Conservation (phyloP, 148 eudicot species). For the Gaultheria prostrata region DNA sequence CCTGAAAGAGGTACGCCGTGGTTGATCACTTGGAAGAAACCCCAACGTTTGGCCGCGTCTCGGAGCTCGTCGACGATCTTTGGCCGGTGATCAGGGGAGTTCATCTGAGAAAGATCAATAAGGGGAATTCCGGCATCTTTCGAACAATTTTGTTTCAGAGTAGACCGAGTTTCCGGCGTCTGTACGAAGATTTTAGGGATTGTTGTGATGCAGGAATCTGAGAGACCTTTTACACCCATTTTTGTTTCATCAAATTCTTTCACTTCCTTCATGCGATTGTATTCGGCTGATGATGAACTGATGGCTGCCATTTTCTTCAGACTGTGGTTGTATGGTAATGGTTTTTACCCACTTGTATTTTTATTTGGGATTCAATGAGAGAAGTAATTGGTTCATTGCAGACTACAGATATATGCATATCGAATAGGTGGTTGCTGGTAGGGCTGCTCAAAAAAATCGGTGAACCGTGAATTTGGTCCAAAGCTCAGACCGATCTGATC, state of each 20-base stretch:
- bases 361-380: no score
- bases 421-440: no score
- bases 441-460: no score
- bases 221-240: slow-evolving; percentile 29
- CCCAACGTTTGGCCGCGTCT: slow-evolving; percentile 14
- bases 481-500: no score
- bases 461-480: no score
- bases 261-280: slow-evolving; percentile 24
- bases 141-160: neutral
- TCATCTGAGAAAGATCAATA: slow-evolving; percentile 12
- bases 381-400: neutral
- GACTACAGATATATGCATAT: no score
- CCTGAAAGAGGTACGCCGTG: slow-evolving; percentile 18
- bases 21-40: slow-evolving; percentile 32
- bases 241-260: slow-evolving; percentile 28
- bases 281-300: neutral
- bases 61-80: slow-evolving; percentile 17
- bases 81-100: neutral
- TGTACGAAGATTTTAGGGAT: slow-evolving; percentile 29
- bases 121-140: slow-evolving; percentile 8
- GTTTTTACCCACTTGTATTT: neutral
- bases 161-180: slow-evolving; percentile 18
- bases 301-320: neutral
- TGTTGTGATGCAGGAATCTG: slow-evolving; percentile 23
- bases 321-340: neutral